phyloP scores from a whole-genome alignment of 306 rosid species.

The Malus orientalis region DNA sequence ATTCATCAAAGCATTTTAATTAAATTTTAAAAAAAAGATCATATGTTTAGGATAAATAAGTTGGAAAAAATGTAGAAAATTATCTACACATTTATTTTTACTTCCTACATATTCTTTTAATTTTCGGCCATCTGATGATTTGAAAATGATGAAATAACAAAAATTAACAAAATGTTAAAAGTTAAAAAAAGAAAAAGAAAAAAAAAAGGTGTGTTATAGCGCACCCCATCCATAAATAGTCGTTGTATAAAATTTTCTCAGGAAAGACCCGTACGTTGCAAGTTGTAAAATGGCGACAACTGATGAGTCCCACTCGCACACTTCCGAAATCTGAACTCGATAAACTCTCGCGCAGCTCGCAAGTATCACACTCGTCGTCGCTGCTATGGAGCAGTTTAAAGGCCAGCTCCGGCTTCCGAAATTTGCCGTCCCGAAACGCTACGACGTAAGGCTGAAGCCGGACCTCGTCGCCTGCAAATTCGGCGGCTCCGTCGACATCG shows the following conservation, averaged over 20 bases:
- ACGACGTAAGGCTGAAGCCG: constrained; percentile 58
- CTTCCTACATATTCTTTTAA: fast-evolving
- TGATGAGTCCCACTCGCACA: too few species aligned
- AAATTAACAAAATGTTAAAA: too few species aligned
- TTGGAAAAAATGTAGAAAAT: too few species aligned
- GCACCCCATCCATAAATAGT: too few species aligned
- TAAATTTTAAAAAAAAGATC: too few species aligned
- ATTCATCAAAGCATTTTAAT: too few species aligned
- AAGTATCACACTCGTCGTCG: neutral
- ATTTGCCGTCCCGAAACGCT: constrained; percentile 72
- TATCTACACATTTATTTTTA: too few species aligned
- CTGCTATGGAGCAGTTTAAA: constrained; percentile 67
- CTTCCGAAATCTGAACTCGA: neutral
- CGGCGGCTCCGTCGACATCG: constrained; percentile 53
- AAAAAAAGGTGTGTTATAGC: fast-evolving
- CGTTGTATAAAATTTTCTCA: too few species aligned
- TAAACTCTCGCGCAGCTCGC: neutral
- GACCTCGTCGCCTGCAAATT: constrained; percentile 63
- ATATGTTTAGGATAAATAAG: too few species aligned
- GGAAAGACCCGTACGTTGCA: neutral
- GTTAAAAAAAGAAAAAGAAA: fast-evolving
- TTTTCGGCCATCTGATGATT: fast-evolving
- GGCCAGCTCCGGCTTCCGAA: constrained; percentile 80
- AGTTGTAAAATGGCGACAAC: neutral
- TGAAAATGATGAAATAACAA: fast-evolving